These are phyloP conservation scores for Lecanicillium sp. DNA, from an alignment of 2,329 filamentous ascomycete species.

Conservation along the genomic window DNA sequence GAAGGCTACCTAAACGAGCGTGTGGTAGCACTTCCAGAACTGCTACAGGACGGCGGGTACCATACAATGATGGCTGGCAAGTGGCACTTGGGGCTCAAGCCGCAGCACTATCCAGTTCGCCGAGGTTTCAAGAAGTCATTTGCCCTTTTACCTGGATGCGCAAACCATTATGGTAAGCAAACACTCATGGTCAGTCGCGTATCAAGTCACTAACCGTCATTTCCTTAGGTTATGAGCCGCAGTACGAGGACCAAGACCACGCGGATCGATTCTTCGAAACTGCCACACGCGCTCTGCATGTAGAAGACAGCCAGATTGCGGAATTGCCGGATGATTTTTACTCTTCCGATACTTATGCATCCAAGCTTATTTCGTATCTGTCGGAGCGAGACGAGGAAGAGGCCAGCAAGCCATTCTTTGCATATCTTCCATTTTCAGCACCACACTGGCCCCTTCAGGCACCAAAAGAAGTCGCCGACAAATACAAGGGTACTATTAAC, in stretches of 20 bases:
- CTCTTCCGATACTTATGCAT: constrained; percentile 46
- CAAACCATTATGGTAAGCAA: constrained; percentile 31
- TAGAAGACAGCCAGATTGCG: constrained; percentile 19
- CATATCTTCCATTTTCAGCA: constrained; percentile 54
- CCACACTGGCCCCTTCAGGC: constrained; percentile 60
- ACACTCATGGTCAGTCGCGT: neutral
- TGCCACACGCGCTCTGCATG: constrained; percentile 26
- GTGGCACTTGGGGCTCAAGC: constrained; percentile 24
- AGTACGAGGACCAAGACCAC: constrained; percentile 31
- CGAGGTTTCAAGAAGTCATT: constrained; percentile 51
- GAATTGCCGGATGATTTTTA: constrained; percentile 47
- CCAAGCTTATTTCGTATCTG: constrained; percentile 47
- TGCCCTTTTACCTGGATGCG: constrained; percentile 48
- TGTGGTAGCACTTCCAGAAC: constrained; percentile 24
- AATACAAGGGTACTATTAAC: constrained; percentile 43
- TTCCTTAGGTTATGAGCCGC: constrained; percentile 39
- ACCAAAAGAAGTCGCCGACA: constrained; percentile 45
- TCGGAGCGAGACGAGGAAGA: constrained; percentile 39
- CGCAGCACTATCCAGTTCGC: constrained; percentile 42
- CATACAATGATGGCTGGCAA: constrained; percentile 27
- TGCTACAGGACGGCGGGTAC: constrained; percentile 26
- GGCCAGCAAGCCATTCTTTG: constrained; percentile 47
- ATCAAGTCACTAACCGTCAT: neutral
- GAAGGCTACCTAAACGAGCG: constrained; percentile 28
- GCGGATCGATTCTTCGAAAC: constrained; percentile 32